Evolutionary conservation across 768 basidiomycete species (phyloP).

Genomic region (Mycena alexandri): DNA sequence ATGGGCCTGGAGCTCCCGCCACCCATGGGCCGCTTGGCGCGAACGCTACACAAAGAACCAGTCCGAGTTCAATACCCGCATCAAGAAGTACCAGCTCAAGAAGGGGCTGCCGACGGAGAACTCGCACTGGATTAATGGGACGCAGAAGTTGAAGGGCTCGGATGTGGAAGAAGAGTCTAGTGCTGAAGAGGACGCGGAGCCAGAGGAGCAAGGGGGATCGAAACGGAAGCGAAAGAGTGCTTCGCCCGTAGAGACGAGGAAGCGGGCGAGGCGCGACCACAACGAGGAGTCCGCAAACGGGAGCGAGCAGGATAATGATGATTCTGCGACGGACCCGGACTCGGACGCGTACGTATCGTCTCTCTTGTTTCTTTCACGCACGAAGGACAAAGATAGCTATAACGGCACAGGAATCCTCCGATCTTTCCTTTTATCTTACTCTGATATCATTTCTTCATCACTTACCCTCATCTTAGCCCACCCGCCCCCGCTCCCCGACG

Average conservation of each 20-base stretch:
- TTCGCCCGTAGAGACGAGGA: constrained; percentile 5
- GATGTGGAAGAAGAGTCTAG: constrained; percentile 12
- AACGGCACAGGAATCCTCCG: too few relatives aligned
- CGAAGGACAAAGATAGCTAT: too few relatives aligned
- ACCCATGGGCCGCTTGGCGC: constrained; percentile 75
- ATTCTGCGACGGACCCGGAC: not conserved
- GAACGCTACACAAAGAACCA: constrained; percentile 67
- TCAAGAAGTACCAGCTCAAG: constrained; percentile 54
- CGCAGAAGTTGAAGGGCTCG: constrained; percentile 26
- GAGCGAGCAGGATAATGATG: constrained; percentile 29
- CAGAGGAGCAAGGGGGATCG: not conserved
- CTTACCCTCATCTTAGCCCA: too few relatives aligned
- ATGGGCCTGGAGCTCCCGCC: constrained; percentile 67
- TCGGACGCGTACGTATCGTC: not conserved
- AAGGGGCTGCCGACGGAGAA: constrained; percentile 40
- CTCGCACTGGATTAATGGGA: constrained; percentile 1
- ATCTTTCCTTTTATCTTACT: too few relatives aligned
- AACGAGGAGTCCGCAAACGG: not conserved
- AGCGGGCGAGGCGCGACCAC: constrained; percentile 30
- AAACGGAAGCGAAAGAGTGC: constrained; percentile 25
- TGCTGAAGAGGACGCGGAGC: not conserved
- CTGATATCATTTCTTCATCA: too few relatives aligned
- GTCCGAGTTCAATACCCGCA: constrained; percentile 55
- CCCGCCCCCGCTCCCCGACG: not conserved
- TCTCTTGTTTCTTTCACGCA: too few relatives aligned